Evolutionary conservation across 352 stramenopile genomes (phyloP).

Genomic region (Phytopythium cucurbitacearum): DNA sequence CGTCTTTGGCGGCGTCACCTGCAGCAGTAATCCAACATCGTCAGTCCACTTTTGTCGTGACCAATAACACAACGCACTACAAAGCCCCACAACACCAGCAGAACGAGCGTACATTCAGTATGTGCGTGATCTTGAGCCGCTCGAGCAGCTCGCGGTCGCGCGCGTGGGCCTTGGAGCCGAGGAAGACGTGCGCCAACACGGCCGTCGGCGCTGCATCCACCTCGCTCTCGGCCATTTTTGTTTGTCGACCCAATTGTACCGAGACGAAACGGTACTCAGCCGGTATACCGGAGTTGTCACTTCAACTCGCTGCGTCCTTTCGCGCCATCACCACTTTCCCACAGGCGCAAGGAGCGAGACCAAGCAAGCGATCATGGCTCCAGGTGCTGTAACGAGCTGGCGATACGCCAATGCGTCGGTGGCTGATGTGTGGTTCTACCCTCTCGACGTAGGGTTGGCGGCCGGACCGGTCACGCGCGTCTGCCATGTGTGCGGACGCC

Average conservation of each 20-base stretch:
- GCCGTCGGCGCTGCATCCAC: conserved; percentile 39
- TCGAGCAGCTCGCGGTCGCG: conserved; percentile 58
- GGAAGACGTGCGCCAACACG: conserved; percentile 70
- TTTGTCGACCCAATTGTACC: too few relatives aligned
- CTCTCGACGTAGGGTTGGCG: too few relatives aligned
- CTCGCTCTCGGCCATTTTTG: neutral
- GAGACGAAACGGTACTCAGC: too few relatives aligned
- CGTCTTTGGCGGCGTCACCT: conserved; percentile 77
- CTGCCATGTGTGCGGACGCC: conserved; percentile 73
- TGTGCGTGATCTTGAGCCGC: conserved; percentile 67
- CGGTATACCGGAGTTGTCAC: too few relatives aligned
- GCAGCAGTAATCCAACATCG: conserved; percentile 1
- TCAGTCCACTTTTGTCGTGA: neutral
- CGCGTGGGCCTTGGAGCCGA: conserved; percentile 63
- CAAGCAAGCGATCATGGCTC: too few relatives aligned
- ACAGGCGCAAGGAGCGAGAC: too few relatives aligned
- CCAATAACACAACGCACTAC: neutral
- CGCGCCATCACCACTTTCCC: too few relatives aligned
- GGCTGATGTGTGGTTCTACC: too few relatives aligned
- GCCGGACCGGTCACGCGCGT: conserved; percentile 57
- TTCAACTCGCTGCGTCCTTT: too few relatives aligned
- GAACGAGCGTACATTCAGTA: conserved; percentile 59
- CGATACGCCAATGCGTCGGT: too few relatives aligned
- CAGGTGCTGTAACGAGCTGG: too few relatives aligned
- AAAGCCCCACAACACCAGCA: neutral